Evolutionary conservation across 164 flowering plant genomes (phyloP).

Genomic region (Magnolia kwangsiensis): DNA sequence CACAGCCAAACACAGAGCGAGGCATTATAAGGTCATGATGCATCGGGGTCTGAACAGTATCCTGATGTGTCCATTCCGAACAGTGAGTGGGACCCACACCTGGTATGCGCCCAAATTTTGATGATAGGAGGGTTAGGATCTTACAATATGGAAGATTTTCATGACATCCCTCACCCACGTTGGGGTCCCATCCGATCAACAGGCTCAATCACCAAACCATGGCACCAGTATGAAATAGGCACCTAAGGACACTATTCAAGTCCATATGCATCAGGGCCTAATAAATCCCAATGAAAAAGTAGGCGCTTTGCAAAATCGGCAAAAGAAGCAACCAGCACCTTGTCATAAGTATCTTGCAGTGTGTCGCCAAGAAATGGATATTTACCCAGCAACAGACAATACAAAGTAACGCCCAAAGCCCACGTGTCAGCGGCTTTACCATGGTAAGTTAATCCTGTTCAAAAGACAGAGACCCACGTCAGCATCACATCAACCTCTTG

Average conservation of each 20-base stretch:
- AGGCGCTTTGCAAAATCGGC: neutral
- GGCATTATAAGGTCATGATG: too few relatives aligned
- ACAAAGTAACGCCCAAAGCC: slow-evolving; percentile 94
- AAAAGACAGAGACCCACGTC: neutral
- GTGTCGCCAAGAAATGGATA: slow-evolving; percentile 94
- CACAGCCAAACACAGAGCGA: too few relatives aligned
- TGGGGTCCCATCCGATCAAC: neutral
- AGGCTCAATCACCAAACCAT: neutral
- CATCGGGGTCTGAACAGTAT: too few relatives aligned
- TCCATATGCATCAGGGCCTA: neutral
- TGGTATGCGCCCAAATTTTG: too few relatives aligned
- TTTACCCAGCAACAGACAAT: slow-evolving; percentile 66
- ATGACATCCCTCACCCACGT: too few relatives aligned
- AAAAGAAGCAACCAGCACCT: slow-evolving; percentile 35
- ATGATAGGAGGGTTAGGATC: too few relatives aligned
- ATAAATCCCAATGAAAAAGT: neutral
- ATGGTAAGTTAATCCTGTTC: slow-evolving; percentile 73
- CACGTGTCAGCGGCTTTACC: slow-evolving; percentile 95
- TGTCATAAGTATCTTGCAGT: slow-evolving; percentile 89
- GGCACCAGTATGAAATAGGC: neutral
- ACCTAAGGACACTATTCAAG: neutral
- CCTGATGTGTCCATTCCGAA: too few relatives aligned
- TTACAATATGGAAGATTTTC: too few relatives aligned
- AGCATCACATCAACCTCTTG: neutral
- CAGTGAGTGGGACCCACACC: too few relatives aligned